Evolutionary conservation across 257 asterid genomes (phyloP).

Genomic region (Pogostemon cablin): DNA sequence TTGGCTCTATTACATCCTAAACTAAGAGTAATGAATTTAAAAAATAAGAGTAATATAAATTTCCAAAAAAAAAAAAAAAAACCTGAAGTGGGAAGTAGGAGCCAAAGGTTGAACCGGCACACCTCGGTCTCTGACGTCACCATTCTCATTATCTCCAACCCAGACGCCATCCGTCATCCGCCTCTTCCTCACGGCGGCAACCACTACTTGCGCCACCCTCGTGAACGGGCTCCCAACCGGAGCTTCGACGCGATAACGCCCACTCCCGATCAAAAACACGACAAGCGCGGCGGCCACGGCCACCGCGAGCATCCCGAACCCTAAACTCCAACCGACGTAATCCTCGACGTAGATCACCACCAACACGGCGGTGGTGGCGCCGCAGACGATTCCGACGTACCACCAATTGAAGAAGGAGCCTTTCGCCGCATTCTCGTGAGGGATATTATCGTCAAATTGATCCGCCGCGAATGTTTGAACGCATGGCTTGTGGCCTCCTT

Average conservation of each 20-base stretch:
- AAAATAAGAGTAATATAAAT: neutral
- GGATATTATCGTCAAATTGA: constrained; percentile 59
- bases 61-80: neutral
- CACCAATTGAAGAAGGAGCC: constrained; percentile 86
- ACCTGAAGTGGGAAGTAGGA: constrained; percentile 53
- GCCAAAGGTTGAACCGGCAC: constrained; percentile 34
- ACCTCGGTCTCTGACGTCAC: constrained; percentile 25
- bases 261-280: constrained; percentile 48
- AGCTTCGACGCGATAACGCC: constrained; percentile 49
- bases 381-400: constrained; percentile 68
- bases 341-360: constrained; percentile 74
- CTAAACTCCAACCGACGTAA: constrained; percentile 57
- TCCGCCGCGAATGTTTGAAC: constrained; percentile 79
- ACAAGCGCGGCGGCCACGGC: constrained; percentile 54
- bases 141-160: constrained; percentile 22
- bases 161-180: constrained; percentile 36
- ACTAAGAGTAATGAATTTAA: neutral
- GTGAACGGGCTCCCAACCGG: constrained; percentile 79
- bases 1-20: too few relatives aligned
- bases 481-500: constrained; percentile 85
- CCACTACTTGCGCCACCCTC: constrained; percentile 68
- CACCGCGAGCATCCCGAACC: constrained; percentile 57
- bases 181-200: constrained; percentile 59
- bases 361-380: constrained; percentile 57
- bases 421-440: constrained; percentile 50